Evolutionary conservation across 805 yeast genomes (phyloP).

Genomic region (Yarrowia deformans): DNA sequence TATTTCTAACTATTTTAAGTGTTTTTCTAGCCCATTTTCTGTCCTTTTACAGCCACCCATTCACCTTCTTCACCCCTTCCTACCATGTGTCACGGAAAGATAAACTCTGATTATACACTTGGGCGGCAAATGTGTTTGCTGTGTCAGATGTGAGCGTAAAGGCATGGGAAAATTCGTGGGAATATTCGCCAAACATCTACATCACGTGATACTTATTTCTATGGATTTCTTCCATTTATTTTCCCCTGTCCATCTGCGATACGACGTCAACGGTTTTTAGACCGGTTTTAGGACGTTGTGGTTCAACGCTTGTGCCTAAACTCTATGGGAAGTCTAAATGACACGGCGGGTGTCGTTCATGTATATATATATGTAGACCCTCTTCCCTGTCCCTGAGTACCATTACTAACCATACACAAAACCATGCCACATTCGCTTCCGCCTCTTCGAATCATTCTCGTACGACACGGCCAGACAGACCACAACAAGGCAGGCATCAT

Average conservation of each 20-base stretch:
- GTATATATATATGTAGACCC: background rate
- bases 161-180: no score
- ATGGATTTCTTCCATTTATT: background rate
- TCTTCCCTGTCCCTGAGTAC: background rate
- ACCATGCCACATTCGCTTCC: background rate
- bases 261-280: background rate
- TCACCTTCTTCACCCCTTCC: no score
- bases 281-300: constrained; percentile 6
- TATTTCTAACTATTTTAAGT: no score
- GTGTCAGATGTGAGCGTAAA: no score
- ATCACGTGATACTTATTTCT: no score
- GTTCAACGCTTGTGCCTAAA: constrained; percentile 20
- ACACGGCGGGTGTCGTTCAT: background rate
- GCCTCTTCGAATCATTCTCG: constrained; percentile 50
- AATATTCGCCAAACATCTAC: no score
- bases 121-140: no score
- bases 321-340: background rate
- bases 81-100: no score
- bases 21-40: no score
- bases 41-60: no score
- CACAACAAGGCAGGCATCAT: constrained; percentile 71
- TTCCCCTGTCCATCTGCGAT: background rate
- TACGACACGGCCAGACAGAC: constrained; percentile 87
- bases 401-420: background rate
- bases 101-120: no score